These are phyloP conservation scores for Luvunga scandens DNA, from an alignment of 345 rosid species.

Conservation along the genomic window DNA sequence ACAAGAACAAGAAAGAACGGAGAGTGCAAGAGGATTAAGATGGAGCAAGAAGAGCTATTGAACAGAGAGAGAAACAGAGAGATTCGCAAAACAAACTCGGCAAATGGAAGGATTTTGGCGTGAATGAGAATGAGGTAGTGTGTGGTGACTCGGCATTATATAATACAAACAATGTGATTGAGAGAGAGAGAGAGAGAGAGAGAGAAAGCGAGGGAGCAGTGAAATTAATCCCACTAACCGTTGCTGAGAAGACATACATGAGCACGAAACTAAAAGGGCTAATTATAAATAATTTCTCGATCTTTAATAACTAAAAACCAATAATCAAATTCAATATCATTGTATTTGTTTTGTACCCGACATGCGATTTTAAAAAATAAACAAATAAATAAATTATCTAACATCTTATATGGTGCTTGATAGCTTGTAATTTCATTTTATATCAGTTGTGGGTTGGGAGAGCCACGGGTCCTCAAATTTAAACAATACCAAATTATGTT, in stretches of 20 bases:
- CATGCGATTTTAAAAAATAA: too few relatives aligned
- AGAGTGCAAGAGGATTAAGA: neutral
- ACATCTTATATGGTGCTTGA: neutral
- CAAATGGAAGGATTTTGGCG: constrained; percentile 37
- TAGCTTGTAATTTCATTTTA: too few relatives aligned
- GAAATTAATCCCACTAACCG: constrained; percentile 7
- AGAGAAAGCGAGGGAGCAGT: too few relatives aligned
- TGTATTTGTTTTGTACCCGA: too few relatives aligned
- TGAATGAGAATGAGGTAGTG: constrained; percentile 34
- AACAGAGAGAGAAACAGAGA: constrained; percentile 6
- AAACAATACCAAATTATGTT: too few relatives aligned
- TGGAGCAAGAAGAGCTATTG: constrained; percentile 8
- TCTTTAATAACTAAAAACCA: too few relatives aligned
- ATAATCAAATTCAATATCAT: neutral
- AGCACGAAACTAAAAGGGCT: neutral
- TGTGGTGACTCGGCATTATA: constrained; percentile 38
- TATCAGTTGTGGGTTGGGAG: too few relatives aligned
- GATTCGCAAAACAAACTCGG: constrained; percentile 20
- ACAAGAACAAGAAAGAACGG: neutral
- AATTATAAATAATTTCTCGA: neutral
- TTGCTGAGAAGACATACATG: constrained; percentile 10
- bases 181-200: neutral
- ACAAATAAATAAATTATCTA: too few relatives aligned
- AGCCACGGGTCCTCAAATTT: too few relatives aligned
- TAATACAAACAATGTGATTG: constrained; percentile 5